These are phyloP conservation scores for Trametes cingulata DNA, from an alignment of 768 basidiomycete genomes.

Conservation along the genomic window DNA sequence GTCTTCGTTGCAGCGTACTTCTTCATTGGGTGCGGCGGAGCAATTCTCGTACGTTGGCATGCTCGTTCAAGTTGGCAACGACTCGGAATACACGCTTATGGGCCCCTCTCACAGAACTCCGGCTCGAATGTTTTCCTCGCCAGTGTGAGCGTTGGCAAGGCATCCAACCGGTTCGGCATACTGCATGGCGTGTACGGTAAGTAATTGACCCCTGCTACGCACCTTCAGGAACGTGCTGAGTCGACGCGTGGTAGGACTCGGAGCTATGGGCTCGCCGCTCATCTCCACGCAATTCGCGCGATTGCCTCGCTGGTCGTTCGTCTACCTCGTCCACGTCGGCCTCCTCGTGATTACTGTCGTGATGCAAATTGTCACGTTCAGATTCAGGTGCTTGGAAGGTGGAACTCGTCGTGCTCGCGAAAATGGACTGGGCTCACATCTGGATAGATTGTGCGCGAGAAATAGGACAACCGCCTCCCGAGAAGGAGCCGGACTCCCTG, in stretches of 20 bases:
- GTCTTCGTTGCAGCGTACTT: constrained; percentile 52
- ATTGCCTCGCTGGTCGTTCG: constrained; percentile 40
- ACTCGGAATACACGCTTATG: not conserved
- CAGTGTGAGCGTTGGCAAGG: constrained; percentile 46
- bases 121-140: constrained; percentile 75
- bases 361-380: constrained; percentile 27
- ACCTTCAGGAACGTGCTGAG: not conserved
- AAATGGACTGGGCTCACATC: not conserved
- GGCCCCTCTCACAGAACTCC: constrained; percentile 64
- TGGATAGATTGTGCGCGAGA: constrained; percentile 51
- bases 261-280: constrained; percentile 51
- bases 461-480: constrained; percentile 49
- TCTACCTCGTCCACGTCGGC: constrained; percentile 42
- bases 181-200: constrained; percentile 55
- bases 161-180: constrained; percentile 57
- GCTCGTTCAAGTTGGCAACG: too few relatives aligned
- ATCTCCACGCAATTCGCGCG: constrained; percentile 52
- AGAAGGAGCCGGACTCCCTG: constrained; percentile 25
- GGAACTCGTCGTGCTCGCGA: not conserved
- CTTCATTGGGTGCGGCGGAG: constrained; percentile 49
- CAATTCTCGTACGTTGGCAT: constrained; percentile 15
- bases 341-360: constrained; percentile 23
- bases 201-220: not conserved
- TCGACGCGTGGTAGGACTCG: constrained; percentile 24
- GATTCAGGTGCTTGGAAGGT: constrained; percentile 33